Base-by-base conservation (phyloP, 2,329 filamentous ascomycete genomes). In the Alternaria sp. region DNA sequence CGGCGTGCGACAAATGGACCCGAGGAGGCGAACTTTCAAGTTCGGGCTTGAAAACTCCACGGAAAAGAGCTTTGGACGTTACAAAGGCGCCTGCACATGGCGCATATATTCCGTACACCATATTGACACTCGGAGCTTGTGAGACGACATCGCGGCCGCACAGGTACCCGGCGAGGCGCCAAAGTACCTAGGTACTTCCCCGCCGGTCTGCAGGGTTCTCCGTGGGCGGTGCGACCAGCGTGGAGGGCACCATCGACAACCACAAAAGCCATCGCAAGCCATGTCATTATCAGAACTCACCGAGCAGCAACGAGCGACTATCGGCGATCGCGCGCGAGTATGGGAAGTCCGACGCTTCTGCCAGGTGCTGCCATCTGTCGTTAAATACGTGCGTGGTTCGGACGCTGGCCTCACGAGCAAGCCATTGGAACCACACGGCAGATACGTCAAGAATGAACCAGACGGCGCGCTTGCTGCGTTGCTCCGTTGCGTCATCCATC, bases 261-360 rank as follows among this genome's bases (percentile, higher is more conserved):
- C 45, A 26, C 60, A 18, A 47, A 28, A 44, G 25, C 20, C 45
- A 26, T 45, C 56, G 20, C 49, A 44, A 45, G 30, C 18, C 55
- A 62, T 62, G 60, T 23, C 55, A 28, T 44, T 59, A 25, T 54
- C 60, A 21, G 30, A 59, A 49, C 60, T 62, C 30, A 62, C 28
- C 15, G 47, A 62, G 25, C 55, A 62, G 33, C 60, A 62, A 45
- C 55, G 53, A 44, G 55, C 60, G n/a, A 59, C 28, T 11, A 59
- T 62, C 54, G 28, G 55, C 21, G 56, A 54, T 28, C 60, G 60
- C 25, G 47, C 60, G 15, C 57, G 60, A 18, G 30, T 62, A n/a
- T 62, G 60, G 60, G 49, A 62, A 58, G 60, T 62, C 33, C 25
- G 60, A 28, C 60, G 60, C 41, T 62, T 62, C 14, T 62, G 60